Conservation (phyloP, 768 basidiomycete genomes). For the Collybia nuda region DNA sequence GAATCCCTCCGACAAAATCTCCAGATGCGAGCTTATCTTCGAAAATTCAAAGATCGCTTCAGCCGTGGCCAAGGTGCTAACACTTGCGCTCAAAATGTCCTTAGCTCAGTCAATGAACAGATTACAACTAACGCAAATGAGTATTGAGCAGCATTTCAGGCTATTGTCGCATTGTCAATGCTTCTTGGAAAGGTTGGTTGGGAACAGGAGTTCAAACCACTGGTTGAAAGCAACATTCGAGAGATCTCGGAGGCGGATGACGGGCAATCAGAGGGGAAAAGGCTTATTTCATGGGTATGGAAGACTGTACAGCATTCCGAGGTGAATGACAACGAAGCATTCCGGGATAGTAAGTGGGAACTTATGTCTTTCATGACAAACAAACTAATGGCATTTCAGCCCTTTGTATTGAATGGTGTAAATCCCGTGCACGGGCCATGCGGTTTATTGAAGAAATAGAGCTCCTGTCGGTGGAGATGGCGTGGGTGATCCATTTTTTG, state of each 20-base stretch:
- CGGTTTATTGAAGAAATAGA: constrained; percentile 21
- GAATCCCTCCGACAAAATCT: constrained; percentile 6
- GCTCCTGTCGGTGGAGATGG: constrained; percentile 24
- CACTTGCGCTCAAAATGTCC: not conserved
- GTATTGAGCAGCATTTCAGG: constrained; percentile 6
- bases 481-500: constrained; percentile 9
- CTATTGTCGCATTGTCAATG: not conserved
- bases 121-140: not conserved
- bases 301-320: no score
- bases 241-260: constrained; percentile 7
- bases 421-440: constrained; percentile 13
- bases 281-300: constrained; percentile 16
- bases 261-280: constrained; percentile 3
- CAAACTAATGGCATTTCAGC: not conserved
- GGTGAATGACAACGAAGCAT: not conserved
- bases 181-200: not conserved
- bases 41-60: constrained; percentile 6
- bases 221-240: constrained; percentile 10
- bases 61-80: constrained; percentile 7
- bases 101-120: not conserved
- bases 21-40: constrained; percentile 6
- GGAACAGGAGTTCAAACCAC: constrained; percentile 1
- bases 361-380: not conserved
- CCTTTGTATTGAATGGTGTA: constrained; percentile 22
- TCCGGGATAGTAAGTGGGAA: not conserved